Percentiles rank a stretch among this genome's conserved stretches.
Conservation (phyloP, 1,284 basidiomycete species). For the Uromyces viciae-fabae region DNA sequence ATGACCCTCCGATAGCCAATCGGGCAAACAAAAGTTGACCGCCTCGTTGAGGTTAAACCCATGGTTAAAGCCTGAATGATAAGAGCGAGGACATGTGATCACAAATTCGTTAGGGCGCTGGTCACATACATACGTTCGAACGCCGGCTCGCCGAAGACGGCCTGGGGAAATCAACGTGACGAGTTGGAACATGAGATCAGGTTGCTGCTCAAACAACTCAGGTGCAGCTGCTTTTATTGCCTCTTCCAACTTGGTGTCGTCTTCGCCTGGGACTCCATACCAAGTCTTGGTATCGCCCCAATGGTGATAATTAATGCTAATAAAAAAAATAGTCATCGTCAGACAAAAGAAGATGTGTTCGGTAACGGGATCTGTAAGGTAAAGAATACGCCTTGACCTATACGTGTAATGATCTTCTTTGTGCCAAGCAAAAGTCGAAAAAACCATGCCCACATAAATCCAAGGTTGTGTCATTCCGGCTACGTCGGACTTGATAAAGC, state of each 20-base stretch:
- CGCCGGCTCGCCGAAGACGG: conserved; percentile 76
- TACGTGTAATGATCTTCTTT: conserved; percentile 99
- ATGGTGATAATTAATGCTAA: conserved; percentile 60
- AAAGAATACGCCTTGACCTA: conserved; percentile 53
- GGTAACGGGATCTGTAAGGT: not conserved
- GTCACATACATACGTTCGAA: conserved; percentile 90
- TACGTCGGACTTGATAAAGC: conserved; percentile 95
- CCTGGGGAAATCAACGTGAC: conserved; percentile 97
- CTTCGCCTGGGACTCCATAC: conserved; percentile 93
- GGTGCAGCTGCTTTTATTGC: conserved; percentile 93
- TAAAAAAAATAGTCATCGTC: not conserved
- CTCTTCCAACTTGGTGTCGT: conserved; percentile 91
- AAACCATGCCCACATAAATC: conserved; percentile 99
- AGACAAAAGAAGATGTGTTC: not conserved
- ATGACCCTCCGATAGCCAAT: conserved; percentile 83
- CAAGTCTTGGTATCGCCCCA: conserved; percentile 99
- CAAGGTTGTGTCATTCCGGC: conserved; percentile 99
- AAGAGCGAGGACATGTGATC: conserved; percentile 88
- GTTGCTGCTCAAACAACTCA: conserved; percentile 96
- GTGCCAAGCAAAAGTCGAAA: conserved; percentile 99
- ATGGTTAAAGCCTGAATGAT: conserved; percentile 98
- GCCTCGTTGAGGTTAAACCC: conserved; percentile 98
- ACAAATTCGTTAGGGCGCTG: conserved; percentile 97
- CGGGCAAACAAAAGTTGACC: conserved; percentile 95
- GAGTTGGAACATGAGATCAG: conserved; percentile 92